phyloP scores from a whole-genome alignment of 176 grass and related monocot genomes.

The Echinochloa phyllopogon region DNA sequence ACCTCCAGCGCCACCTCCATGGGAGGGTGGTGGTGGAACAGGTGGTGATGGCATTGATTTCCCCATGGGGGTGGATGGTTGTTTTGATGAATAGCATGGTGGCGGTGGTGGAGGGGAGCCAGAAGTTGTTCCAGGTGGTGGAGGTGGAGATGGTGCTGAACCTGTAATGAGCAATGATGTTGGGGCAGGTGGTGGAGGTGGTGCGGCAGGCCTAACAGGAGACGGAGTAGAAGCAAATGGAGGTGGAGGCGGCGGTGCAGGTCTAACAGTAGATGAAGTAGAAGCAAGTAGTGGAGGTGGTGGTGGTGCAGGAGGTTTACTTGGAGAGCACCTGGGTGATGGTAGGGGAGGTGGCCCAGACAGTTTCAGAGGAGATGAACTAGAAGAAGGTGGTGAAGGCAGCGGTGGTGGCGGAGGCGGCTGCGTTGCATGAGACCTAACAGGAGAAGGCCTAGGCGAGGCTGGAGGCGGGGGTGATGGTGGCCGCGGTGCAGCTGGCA shows the following conservation, averaged over 20 bases:
- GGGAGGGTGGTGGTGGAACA: conserved; percentile 40
- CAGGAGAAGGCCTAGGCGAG: conserved; percentile 24
- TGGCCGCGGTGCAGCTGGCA: conserved; percentile 24
- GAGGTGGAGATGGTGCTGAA: conserved; percentile 43
- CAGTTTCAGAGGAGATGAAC: conserved; percentile 22
- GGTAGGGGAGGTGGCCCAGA: conserved; percentile 20
- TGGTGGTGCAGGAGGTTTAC: conserved; percentile 43
- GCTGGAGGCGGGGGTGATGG: conserved; percentile 37
- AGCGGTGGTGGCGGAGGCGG: conserved; percentile 2
- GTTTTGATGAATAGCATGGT: conserved; percentile 50
- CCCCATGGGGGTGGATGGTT: conserved; percentile 36
- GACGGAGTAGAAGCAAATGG: conserved; percentile 46
- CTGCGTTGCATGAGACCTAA: conserved; percentile 41
- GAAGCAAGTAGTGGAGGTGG: conserved; percentile 46
- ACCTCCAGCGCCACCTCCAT: conserved; percentile 39
- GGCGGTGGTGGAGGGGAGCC: conserved; percentile 37
- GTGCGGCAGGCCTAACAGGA: conserved; percentile 41
- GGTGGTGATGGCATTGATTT: conserved; percentile 51
- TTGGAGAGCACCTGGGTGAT: background rate
- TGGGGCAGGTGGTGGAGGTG: conserved; percentile 47
- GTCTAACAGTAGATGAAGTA: conserved; percentile 43
- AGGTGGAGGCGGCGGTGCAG: conserved; percentile 35
- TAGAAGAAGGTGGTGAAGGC: conserved; percentile 1
- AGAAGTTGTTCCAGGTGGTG: conserved; percentile 41
- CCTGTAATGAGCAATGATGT: conserved; percentile 30